Evolutionary conservation across 306 rosid species (phyloP), one percentile per base, ranked within the genome.

Genomic region (Cicer cuneatum): DNA sequence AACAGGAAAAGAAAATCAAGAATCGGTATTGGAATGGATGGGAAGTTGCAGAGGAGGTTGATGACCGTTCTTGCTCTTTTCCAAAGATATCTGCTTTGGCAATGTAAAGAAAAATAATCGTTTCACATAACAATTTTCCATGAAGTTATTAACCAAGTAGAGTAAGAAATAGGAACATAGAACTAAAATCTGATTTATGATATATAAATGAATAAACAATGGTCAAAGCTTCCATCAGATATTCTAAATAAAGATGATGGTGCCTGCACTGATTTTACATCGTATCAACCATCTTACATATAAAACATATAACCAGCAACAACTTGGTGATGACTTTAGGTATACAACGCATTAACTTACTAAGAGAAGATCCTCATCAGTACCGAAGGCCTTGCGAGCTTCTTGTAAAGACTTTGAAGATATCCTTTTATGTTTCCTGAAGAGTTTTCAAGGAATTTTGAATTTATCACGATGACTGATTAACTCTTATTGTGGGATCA

Each of bases 361-460:
- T 93, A 94, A 81, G 66, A 94, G 90, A 85, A 94, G 86, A 84
- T 94, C 99, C 81, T 94, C 99, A 77, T 94, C 97, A 14, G 99
- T 94, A 58, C 99, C 99, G 63, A 88, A 94, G 88, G 92, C 82
- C 82, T 89, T 92, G 53, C 98, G 96, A 64, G 96, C 93, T 86
- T 89, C 96, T 84, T 92, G 90, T 53, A 94, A 86, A 74, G 90
- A 89, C 54, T 86, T 77, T 18, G 92, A 90, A 33, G 98, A 86
- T 47, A 94, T 79, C 89, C 84, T 85, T 81, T 85, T 87, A 39
- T 86, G 88, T 66, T 89, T 86, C 85, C 99, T 94, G 86, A 86
- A 85, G 2, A 69, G 41, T 61, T 52, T 80, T 77, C 29, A 5
- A 39, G 43, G 69, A 74, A 77, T 47, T 39, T 73, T 10, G 35